Conservation (phyloP, 768 basidiomycete species). For the Baorangia bicolor region DNA sequence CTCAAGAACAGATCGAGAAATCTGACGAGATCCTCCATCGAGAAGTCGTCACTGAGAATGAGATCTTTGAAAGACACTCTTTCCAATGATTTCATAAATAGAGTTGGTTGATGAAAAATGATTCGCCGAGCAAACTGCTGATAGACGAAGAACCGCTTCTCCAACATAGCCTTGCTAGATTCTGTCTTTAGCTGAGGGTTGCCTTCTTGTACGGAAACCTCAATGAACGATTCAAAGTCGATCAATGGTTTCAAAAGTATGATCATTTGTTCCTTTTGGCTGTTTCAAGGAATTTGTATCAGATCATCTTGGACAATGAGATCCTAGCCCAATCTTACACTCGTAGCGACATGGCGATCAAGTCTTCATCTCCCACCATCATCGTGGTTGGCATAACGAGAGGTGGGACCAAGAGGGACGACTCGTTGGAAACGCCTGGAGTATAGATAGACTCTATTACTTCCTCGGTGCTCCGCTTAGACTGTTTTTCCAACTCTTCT, state of each 20-base stretch:
- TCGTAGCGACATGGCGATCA: conserved; percentile 13
- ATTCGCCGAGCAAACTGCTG: conserved; percentile 31
- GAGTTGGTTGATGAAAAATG: conserved; percentile 28
- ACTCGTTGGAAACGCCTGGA: not conserved
- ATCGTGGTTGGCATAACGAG: not conserved
- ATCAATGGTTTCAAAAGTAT: not conserved
- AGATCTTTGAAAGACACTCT: conserved; percentile 35
- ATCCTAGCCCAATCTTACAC: conserved; percentile 1
- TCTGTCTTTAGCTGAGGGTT: not conserved
- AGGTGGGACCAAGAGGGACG: not conserved
- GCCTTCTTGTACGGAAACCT: not conserved
- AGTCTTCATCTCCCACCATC: conserved; percentile 14
- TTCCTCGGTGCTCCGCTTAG: not conserved
- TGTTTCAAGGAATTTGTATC: not conserved
- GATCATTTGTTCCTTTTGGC: conserved; percentile 5
- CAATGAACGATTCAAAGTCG: conserved; percentile 3
- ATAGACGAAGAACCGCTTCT: not conserved
- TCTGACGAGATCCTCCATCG: conserved; percentile 19
- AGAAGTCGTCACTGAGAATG: conserved; percentile 33
- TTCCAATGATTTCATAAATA: conserved; percentile 29
- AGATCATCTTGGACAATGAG: not conserved
- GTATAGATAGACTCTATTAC: not conserved
- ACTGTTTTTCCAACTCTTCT: not conserved
- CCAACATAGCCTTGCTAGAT: not conserved
- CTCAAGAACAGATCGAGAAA: conserved; percentile 5